Evolutionary conservation across 2,329 filamentous ascomycete species (phyloP).

Genomic region (Penicillium sp.): DNA sequence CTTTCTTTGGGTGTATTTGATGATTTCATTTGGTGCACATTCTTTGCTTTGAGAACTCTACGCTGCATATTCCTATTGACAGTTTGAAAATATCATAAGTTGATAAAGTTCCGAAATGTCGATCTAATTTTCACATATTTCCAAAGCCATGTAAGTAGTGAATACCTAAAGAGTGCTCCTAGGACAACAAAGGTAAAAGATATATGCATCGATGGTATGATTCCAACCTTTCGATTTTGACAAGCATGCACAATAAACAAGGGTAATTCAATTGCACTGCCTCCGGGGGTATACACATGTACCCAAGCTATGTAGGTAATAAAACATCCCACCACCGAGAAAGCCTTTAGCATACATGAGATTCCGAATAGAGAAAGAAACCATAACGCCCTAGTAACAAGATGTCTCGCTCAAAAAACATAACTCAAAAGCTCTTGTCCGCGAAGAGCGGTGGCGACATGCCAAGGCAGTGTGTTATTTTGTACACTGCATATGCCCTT

Average conservation of each 20-base stretch:
- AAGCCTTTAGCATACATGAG: constrained; percentile 6
- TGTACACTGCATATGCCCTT: constrained; percentile 44
- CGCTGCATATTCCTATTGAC: background rate
- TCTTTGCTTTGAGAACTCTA: background rate
- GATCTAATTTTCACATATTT: background rate
- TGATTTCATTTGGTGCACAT: constrained; percentile 2
- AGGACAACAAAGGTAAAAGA: background rate
- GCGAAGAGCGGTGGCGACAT: constrained; percentile 46
- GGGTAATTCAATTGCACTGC: constrained; percentile 14
- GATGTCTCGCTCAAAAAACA: constrained; percentile 33
- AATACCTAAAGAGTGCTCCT: no score
- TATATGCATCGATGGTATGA: background rate
- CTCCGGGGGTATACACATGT: constrained; percentile 9
- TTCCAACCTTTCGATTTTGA: background rate
- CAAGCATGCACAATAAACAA: background rate
- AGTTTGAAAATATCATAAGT: background rate
- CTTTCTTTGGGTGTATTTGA: background rate
- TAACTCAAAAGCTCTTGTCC: constrained; percentile 44
- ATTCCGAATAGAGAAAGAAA: background rate
- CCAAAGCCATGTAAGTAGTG: background rate
- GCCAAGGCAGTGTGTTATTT: constrained; percentile 47
- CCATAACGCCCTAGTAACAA: constrained; percentile 10
- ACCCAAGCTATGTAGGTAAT: background rate
- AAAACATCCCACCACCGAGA: constrained; percentile 9
- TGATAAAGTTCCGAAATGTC: background rate